Base-by-base conservation (phyloP, 192 early-diverging fungal species). In the Gamsiella multidivaricata region DNA sequence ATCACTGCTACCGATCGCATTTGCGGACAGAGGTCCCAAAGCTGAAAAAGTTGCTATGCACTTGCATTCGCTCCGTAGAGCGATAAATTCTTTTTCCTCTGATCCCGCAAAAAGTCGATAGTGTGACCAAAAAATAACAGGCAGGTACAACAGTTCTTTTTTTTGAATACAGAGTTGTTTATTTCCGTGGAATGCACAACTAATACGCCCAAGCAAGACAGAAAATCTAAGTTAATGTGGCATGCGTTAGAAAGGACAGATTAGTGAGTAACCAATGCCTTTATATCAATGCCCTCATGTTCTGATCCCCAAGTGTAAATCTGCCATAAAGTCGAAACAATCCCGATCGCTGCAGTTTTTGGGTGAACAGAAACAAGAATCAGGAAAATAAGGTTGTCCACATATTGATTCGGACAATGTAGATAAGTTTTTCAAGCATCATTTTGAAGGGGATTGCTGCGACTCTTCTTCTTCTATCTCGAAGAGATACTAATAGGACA, bases 351-450 rank as follows among this genome's bases (percentile, higher is more conserved):
- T 53, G 34, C 9, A 15, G 1, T 14, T 20, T 7, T 18, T 31
- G 2, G 25, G 1, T 3, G 11, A 18, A 43, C 23, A 66, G n/a
- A 56, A n/a, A 28, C 26, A 61, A 26, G 32, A 50, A 68, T 68
- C 73, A 76, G 65, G 60, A 69, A 76, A 76, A 59, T 39, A 63
- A 47, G 34, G 47, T 55, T 81, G 66, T 81, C 79, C 72, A 70
- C 82, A 85, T 69, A 23, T 70, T 52, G 54, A 43, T 78, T 87
- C 82, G 76, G 83, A 85, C 80, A 85, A 85, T 87, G 85, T 86
- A 88, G 83, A 85, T 85, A 88, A 87, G 85, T 70, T 85, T 67
- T 66, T 82, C 29, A 69, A 64, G 45, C 67, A 80, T 83, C 57
- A 70, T 71, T 83, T 62, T 46, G 53, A 20, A 47, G 50, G 34